Base-by-base conservation (phyloP, 768 basidiomycete species). In the Ephemerocybe angulata region DNA sequence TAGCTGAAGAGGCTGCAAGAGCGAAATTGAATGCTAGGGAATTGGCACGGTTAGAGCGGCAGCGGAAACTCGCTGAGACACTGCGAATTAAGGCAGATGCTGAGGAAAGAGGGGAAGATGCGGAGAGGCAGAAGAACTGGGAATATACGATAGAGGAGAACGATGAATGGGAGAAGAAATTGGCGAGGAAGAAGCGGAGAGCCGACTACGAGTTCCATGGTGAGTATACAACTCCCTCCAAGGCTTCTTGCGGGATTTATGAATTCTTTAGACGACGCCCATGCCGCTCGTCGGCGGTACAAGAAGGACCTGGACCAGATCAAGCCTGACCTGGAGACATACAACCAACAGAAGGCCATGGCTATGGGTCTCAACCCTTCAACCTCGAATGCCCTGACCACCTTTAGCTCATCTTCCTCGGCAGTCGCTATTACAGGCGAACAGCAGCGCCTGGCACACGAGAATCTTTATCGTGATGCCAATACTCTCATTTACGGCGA, bases 81-180 rank as follows among this genome's bases (percentile, higher is more conserved):
- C 70, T 98, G 61, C 83, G 93, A 19, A 71, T 83, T 55, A 93
- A 94, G 70, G 85, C 88, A 2, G 90, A 95, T 58, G 93, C 93
- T 1, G 89, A 91, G 69, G 94, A 93, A 50, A 77, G 82, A 0
- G 96, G 94, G n/a, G 92, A 93, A 67, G 95, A 98, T 66, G 76
- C 92, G 5, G 92, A 96, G 67, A 74, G 94, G 58, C 81, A 83
- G 65, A 93, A 91, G 80, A 93, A 93, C 64, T 98, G 93, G 93
- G 90, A 93, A 62, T 94, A 90, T 76, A 90, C 90, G 25, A 85
- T 97, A 54, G 93, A 98, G 72, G 93, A 98, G 71, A 96, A 94
- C 65, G 93, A 98, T 58, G 78, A 85, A 54, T 99, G 97, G 97
- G 94, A 97, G 75, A 90, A 89, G 78, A 93, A 94, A 68, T 69